These are phyloP conservation scores for Tuber umbilicatum DNA, from an alignment of 495 filamentous ascomycete genomes.

Conservation along the genomic window DNA sequence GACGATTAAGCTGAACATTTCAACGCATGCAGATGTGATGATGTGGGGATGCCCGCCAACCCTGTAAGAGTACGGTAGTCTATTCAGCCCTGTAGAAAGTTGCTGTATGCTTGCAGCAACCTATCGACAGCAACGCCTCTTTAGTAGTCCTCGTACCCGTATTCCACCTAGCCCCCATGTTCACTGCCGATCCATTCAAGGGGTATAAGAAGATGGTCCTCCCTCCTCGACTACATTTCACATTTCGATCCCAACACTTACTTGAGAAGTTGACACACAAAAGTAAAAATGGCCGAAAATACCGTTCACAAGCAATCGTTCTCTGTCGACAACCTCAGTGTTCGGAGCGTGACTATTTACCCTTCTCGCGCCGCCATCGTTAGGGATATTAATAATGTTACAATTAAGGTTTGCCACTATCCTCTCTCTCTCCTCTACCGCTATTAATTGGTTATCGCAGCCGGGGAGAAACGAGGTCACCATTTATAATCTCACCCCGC, in stretches of 20 bases:
- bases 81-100: neutral
- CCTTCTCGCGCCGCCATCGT: slow-evolving; percentile 57
- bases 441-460: slow-evolving; percentile 38
- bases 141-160: neutral
- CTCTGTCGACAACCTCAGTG: slow-evolving; percentile 51
- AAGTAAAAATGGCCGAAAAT: slow-evolving; percentile 17
- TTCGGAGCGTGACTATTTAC: slow-evolving; percentile 57
- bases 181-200: neutral
- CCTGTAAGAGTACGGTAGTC: too few species aligned
- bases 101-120: neutral
- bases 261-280: neutral
- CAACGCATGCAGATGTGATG: neutral
- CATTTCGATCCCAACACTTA: neutral
- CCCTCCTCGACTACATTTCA: neutral
- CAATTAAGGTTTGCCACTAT: slow-evolving; percentile 48
- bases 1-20: neutral
- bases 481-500: slow-evolving; percentile 59
- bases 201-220: neutral
- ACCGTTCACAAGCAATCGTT: slow-evolving; percentile 46
- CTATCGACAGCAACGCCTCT: neutral
- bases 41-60: neutral
- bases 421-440: neutral
- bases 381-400: slow-evolving; percentile 57
- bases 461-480: slow-evolving; percentile 59
- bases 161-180: neutral